Conservation (phyloP, 495 filamentous ascomycete genomes). For the Clohesyomyces aquaticus region DNA sequence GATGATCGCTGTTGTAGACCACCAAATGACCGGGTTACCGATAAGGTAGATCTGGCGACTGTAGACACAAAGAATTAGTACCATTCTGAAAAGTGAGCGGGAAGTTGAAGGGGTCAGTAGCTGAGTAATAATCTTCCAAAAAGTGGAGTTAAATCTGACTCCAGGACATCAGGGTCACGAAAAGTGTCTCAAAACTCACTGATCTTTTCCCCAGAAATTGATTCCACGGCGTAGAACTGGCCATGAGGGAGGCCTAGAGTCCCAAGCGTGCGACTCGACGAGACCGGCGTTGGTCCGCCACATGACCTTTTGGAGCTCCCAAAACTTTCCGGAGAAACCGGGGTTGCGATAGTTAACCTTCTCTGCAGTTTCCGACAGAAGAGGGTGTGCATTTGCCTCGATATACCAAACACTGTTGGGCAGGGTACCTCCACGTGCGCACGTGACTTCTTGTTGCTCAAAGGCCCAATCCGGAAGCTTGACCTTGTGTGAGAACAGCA, state of each 20-base stretch:
- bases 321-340: conserved; percentile 97
- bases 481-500: conserved; percentile 96
- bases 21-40: conserved; percentile 96
- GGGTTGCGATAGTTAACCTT: conserved; percentile 95
- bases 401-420: conserved; percentile 98
- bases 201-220: conserved; percentile 97
- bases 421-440: conserved; percentile 86
- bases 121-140: no score
- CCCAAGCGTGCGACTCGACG: conserved; percentile 96
- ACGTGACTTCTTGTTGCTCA: conserved; percentile 98
- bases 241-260: conserved; percentile 93
- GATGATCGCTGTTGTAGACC: conserved; percentile 81
- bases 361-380: conserved; percentile 72
- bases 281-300: conserved; percentile 97
- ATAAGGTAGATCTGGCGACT: conserved; percentile 87
- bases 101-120: neutral
- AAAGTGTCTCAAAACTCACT: no score
- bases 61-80: no score
- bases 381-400: conserved; percentile 83
- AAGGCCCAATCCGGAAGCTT: conserved; percentile 97
- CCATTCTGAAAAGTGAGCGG: conserved; percentile 49
- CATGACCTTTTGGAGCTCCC: conserved; percentile 99
- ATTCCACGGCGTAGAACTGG: conserved; percentile 91
- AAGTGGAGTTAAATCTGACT: no score
- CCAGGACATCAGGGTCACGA: no score